Percentiles rank a stretch among this genome's conserved stretches.
phyloP scores from a whole-genome alignment of 2,329 filamentous ascomycete genomes.

The Fusarium oxysporum region DNA sequence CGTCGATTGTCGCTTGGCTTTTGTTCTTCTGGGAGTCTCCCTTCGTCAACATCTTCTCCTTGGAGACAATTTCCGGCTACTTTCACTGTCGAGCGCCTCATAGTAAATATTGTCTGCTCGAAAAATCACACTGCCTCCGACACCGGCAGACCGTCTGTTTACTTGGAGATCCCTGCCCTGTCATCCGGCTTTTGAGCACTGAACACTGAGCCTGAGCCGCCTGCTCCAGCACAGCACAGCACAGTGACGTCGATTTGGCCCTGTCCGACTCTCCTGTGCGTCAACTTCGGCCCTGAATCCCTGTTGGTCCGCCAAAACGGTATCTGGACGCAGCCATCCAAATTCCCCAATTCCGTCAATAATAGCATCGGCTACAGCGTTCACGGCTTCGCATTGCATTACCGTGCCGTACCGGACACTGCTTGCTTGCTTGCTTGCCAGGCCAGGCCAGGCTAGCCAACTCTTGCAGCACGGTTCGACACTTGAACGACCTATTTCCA shows the following conservation, averaged over 20 bases:
- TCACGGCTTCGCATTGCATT: conserved; percentile 6
- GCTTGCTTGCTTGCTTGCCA: not conserved
- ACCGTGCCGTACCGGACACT: not conserved
- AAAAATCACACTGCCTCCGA: not conserved
- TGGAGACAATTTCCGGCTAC: not conserved
- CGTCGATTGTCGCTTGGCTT: not conserved
- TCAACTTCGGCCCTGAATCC: conserved; percentile 18
- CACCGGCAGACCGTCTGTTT: conserved; percentile 25
- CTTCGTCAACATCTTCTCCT: not conserved
- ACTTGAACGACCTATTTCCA: conserved; percentile 40
- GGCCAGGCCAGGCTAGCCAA: not conserved
- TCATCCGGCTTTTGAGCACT: conserved; percentile 23
- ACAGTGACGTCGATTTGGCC: conserved; percentile 34
- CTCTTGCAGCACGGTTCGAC: conserved; percentile 15
- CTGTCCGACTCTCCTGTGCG: conserved; percentile 25
- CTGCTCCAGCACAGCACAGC: conserved; percentile 10
- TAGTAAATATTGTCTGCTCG: not conserved
- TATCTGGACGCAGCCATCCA: conserved; percentile 7
- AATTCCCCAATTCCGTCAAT: conserved; percentile 10
- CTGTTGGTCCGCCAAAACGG: conserved; percentile 24
- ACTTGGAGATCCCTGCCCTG: conserved; percentile 30
- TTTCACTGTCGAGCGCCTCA: not conserved
- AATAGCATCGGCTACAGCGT: conserved; percentile 22
- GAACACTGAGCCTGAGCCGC: conserved; percentile 20
- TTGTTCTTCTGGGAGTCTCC: not conserved